Conservation (phyloP, 1,139 yeast genomes). For the Kodamaea derodonti region DNA sequence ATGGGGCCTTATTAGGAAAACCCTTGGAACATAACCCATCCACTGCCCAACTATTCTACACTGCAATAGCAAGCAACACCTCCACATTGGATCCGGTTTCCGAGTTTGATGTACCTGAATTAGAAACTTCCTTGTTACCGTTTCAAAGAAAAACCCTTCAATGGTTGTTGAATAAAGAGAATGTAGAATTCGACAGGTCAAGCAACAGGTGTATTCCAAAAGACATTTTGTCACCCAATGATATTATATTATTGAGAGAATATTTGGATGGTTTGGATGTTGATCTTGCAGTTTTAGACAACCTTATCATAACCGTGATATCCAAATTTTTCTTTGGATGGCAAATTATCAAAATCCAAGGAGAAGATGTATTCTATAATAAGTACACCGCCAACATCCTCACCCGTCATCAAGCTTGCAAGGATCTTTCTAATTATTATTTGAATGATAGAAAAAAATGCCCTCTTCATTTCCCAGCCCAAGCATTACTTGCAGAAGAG, state of each 20-base stretch:
- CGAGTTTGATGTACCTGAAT: constrained; percentile 39
- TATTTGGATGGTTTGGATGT: constrained; percentile 7
- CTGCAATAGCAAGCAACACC: constrained; percentile 32
- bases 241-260: constrained; percentile 7
- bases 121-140: constrained; percentile 46
- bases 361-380: constrained; percentile 41
- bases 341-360: constrained; percentile 25
- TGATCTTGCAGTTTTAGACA: constrained; percentile 10
- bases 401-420: constrained; percentile 25
- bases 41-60: constrained; percentile 25
- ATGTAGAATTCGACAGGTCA: constrained; percentile 35
- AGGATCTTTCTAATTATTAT: constrained; percentile 22
- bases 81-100: constrained; percentile 16
- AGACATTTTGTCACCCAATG: constrained; percentile 15
- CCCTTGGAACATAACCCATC: constrained; percentile 3
- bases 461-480: constrained; percentile 39
- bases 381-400: constrained; percentile 46
- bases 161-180: constrained; percentile 65
- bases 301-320: constrained; percentile 26
- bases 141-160: constrained; percentile 63
- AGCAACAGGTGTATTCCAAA: constrained; percentile 19
- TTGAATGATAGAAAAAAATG: constrained; percentile 10
- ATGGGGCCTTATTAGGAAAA: constrained; percentile 2
- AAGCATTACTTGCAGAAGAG: constrained; percentile 81
- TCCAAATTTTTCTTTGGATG: constrained; percentile 53